Evolutionary conservation across 768 basidiomycete genomes (phyloP), one percentile per base, ranked within the genome.

Genomic region (Pleurotus ostreatus): DNA sequence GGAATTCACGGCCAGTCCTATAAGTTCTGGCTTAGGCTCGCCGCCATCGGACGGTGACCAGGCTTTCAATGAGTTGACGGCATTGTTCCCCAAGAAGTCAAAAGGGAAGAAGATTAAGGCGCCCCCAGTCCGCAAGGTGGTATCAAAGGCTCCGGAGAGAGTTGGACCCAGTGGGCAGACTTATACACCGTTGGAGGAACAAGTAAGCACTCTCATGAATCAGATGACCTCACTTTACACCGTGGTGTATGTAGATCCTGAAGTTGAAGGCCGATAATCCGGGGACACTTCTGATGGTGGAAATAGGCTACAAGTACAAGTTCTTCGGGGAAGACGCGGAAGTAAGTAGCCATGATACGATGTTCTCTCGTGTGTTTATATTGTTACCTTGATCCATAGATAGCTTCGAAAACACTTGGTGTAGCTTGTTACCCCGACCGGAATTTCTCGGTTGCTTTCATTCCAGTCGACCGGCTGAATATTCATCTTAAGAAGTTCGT

Each of bases 321-420:
- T 94, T 95, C 68, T 94, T 85, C 62, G 87, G 84, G 48, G 86
- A 93, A 18, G 93, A 94, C 63, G 93, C 93, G 0, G 83, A 84
- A 75, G 90, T 85, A 49, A 39, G 67, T 57, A 15, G 34, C 49
- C 22, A 16, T 26, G 25, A 52, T 34, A 13, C 41, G 11, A 30
- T 30, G 9, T 18, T 44, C 40, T 40, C 56, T 22, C 40, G 40
- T 49, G 52, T 25, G 34, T 20, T 26, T 47, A 55, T 46, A 16
- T 25, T 9, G 20, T 55, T 12, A 55, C 18, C 16, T 30, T 55
- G 11, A 55, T 12, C 15, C 25, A 55, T 61, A 92, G 89, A 76
- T 84, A 3, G 92, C 89, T 13, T 82, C 84, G 4, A 83, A 81
- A 67, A 88, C 87, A 62, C 78, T 95, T 26, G 89, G 90, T 46